These are phyloP conservation scores for Onygenales sp. DNA, from an alignment of 2,329 filamentous ascomycete species.

Conservation along the genomic window DNA sequence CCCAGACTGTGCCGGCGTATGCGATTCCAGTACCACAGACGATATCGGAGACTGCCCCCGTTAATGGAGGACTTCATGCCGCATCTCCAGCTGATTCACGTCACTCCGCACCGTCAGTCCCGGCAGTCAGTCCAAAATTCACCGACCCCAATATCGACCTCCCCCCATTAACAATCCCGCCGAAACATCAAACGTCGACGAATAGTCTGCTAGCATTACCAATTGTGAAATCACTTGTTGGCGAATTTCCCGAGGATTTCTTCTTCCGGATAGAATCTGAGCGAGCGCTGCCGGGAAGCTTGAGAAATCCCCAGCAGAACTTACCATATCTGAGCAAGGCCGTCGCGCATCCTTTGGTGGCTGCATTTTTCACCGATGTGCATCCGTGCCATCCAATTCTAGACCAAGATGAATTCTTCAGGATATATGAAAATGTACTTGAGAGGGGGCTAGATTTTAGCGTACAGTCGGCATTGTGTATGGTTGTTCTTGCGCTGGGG, in stretches of 20 bases:
- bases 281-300: neutral
- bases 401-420: slow-evolving; percentile 17
- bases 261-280: slow-evolving; percentile 6
- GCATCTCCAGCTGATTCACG: slow-evolving; percentile 6
- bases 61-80: neutral
- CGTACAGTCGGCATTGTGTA: slow-evolving; percentile 21
- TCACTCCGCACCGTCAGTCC: neutral
- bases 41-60: neutral
- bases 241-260: slow-evolving; percentile 6
- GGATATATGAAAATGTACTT: slow-evolving; percentile 15
- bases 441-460: slow-evolving; percentile 14
- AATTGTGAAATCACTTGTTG: slow-evolving; percentile 4
- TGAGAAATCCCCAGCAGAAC: neutral
- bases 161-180: slow-evolving; percentile 5
- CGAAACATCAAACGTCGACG: slow-evolving; percentile 5
- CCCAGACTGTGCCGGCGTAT: neutral
- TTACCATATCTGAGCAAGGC: slow-evolving; percentile 4
- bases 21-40: neutral
- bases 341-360: slow-evolving; percentile 16
- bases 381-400: slow-evolving; percentile 21
- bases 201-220: slow-evolving; percentile 3
- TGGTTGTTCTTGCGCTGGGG: slow-evolving; percentile 23
- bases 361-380: slow-evolving; percentile 17
- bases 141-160: slow-evolving; percentile 2
- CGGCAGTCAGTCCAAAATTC: slow-evolving; percentile 1